Evolutionary conservation across 208 protist genomes (phyloP), one percentile per base, ranked within the genome.

Genomic region (Strigomonas galati): DNA sequence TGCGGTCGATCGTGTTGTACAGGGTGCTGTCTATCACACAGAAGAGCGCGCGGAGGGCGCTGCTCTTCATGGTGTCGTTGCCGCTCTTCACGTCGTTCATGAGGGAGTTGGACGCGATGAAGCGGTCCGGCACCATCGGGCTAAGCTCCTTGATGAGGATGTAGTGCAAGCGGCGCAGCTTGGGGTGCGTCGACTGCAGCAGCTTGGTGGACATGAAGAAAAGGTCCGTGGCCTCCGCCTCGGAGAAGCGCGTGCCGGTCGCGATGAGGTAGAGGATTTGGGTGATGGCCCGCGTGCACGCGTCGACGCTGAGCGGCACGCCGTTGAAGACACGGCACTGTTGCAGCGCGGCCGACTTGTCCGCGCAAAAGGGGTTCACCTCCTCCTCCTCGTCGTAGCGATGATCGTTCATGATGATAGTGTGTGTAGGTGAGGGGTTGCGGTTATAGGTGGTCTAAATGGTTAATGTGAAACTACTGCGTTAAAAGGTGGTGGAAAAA

Each of bases 181-280:
- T 92, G 15, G 91, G 69, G 77, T 99, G 83, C 27, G 83, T 85
- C 4, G 95, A 98, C 75, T 99, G 97, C 66, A 99, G 97, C 26
- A 99, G 85, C 79, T 99, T 99, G 12, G 98, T 99, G 0, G 97
- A 93, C 68, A 91, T 93, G 75, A 99, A 99, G 84, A 99, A 99
- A 53, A 99, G 63, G 59, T 98, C 91, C 6, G 97, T 99, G 6
- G 98, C 97, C 82, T 99, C 98, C 7, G 57, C 84, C 48, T 81
- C 81, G 6, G 91, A 96, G 43, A 99, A 84, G 0, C 67, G 78
- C 44, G 98, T 92, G 62, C 98, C 97, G 51, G 97, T 94, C 40
- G 71, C 83, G 24, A 99, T 72, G 19, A 99, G 80, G 66, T 98
- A 99, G 17, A 99, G 84, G 17, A 99, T 85, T 80, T 99, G 94